phyloP scores from a whole-genome alignment of 257 asterid species.

The Coffea eugenioides region DNA sequence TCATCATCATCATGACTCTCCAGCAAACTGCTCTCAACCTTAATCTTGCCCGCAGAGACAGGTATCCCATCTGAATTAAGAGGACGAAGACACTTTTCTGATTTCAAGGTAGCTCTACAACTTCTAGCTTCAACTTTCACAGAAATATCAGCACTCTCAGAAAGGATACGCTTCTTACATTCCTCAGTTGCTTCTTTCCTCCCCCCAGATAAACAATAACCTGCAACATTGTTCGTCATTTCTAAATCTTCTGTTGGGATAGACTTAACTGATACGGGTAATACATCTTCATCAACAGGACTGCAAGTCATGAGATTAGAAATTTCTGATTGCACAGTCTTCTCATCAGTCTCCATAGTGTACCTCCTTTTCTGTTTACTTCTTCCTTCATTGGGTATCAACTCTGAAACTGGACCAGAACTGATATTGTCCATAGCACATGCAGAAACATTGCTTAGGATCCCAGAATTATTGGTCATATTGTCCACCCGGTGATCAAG shows the following conservation, averaged over 20 bases:
- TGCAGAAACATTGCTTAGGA: background rate
- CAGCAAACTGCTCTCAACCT: slow-evolving; percentile 3
- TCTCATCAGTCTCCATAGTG: background rate
- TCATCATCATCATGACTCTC: slow-evolving; percentile 17
- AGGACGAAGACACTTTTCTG: background rate
- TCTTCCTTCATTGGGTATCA: background rate
- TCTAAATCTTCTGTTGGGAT: background rate
- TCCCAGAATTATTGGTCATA: background rate
- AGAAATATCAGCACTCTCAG: background rate
- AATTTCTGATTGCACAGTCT: background rate
- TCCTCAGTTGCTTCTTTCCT: background rate
- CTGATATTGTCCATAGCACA: background rate
- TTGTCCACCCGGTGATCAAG: background rate
- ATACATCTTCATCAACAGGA: background rate
- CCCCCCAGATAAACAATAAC: slow-evolving; percentile 5
- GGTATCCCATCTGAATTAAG: slow-evolving; percentile 12
- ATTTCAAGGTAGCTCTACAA: background rate
- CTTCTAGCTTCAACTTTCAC: slow-evolving; percentile 7
- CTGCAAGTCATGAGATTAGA: background rate
- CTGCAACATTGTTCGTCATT: background rate
- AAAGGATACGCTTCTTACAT: background rate
- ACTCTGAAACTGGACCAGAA: background rate
- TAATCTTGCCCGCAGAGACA: slow-evolving; percentile 10
- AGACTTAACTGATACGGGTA: background rate
- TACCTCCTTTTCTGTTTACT: background rate